phyloP scores from a whole-genome alignment of 129 eudicot species.

The Lonicera japonica region DNA sequence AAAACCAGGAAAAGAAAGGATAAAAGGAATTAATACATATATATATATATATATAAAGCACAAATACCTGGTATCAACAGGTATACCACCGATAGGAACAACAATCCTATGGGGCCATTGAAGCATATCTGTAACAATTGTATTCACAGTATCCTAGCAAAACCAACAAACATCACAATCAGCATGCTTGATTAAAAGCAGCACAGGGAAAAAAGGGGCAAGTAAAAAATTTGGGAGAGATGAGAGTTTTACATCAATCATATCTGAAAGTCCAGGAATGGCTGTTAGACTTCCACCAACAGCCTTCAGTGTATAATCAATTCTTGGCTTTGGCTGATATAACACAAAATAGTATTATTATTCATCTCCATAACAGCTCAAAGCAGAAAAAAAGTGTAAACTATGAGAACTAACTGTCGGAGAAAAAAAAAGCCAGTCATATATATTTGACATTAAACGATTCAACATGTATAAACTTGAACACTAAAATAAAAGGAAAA shows the following conservation, averaged over 20 bases:
- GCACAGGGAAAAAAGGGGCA: background rate
- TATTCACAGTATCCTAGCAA: conserved; percentile 69
- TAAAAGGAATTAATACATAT: too few relatives aligned
- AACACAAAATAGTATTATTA: conserved; percentile 1
- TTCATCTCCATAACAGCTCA: background rate
- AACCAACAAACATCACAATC: conserved; percentile 1
- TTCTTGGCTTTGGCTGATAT: conserved; percentile 91
- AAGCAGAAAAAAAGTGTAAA: background rate
- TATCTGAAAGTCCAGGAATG: conserved; percentile 89
- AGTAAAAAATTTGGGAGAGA: background rate
- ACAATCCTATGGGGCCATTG: conserved; percentile 99
- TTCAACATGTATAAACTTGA: background rate
- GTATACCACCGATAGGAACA: conserved; percentile 92
- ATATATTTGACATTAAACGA: background rate
- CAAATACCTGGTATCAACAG: conserved; percentile 80
- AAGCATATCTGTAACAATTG: conserved; percentile 86
- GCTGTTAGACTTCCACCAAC: conserved; percentile 98
- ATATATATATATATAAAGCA: too few relatives aligned
- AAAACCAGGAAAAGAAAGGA: too few relatives aligned
- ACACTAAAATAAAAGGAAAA: background rate
- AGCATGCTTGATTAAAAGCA: background rate
- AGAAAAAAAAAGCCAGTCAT: too few relatives aligned
- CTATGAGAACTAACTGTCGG: background rate
- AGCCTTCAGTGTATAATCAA: conserved; percentile 89
- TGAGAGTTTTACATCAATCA: conserved; percentile 73